Conservation (phyloP, 129 eudicot genomes). For the Cynara cardunculus region DNA sequence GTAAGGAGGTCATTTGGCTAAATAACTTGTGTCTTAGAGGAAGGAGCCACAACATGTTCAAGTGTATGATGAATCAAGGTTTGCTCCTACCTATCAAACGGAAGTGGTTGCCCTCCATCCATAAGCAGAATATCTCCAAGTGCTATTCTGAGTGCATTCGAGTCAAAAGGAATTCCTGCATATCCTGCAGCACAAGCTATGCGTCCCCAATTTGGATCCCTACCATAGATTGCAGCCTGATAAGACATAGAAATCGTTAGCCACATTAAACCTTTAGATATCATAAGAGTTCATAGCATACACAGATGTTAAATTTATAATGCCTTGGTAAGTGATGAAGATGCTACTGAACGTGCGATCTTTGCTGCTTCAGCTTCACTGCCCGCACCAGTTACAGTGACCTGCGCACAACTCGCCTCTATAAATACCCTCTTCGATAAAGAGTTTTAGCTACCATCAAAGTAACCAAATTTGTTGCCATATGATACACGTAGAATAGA, state of each 20-base stretch:
- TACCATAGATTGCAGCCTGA: conserved; percentile 88
- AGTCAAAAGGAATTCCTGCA: conserved; percentile 73
- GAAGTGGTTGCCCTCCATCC: conserved; percentile 91
- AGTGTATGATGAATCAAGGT: not conserved
- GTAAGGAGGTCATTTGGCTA: not conserved
- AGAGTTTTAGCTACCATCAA: not conserved
- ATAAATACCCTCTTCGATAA: conserved; percentile 1
- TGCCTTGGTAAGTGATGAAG: conserved; percentile 79
- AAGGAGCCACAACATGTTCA: not conserved
- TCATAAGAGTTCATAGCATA: conserved; percentile 5
- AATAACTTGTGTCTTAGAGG: not conserved
- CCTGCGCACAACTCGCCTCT: conserved; percentile 41
- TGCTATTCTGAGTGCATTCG: conserved; percentile 61
- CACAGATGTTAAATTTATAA: not conserved
- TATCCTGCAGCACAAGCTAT: conserved; percentile 99
- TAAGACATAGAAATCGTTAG: conserved; percentile 5
- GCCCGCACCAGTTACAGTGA: conserved; percentile 70
- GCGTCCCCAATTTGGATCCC: conserved; percentile 99
- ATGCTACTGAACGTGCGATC: conserved; percentile 87
- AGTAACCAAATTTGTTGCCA: not conserved
- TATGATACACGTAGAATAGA: not conserved
- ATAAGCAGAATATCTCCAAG: conserved; percentile 82
- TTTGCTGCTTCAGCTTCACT: conserved; percentile 86
- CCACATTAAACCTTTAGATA: not conserved
- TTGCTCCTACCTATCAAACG: conserved; percentile 58